Evolutionary conservation across 768 basidiomycete genomes (phyloP), one percentile per base, ranked within the genome.

Genomic region (Cytidiella melzeri): DNA sequence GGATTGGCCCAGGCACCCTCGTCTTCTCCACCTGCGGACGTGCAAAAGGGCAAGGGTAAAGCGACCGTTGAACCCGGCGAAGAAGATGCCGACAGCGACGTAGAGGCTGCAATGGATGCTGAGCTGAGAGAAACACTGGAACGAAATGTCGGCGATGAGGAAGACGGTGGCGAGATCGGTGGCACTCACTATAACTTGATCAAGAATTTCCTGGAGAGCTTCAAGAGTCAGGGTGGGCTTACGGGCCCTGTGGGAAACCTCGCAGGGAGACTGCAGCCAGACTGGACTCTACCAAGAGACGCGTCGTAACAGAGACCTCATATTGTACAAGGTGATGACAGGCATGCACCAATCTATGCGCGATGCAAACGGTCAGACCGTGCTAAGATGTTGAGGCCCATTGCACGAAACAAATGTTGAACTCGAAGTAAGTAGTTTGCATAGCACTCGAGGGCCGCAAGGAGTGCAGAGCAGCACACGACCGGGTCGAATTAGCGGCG

Each of bases 161-260:
- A 49, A 70, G 62, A 43, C 61, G 80, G 75, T 11, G 80, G 81
- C n/a, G 81, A 75, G 20, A 78, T 72, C 24, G 70, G 69, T 38
- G 67, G 73, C 30, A 73, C 80, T 61, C 92, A 99, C 64, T 96
- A 94, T 66, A 83, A 83, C 57, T 69, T 98, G 59, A 95, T 98
- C 72, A 95, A 92, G 69, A 95, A 96, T 65, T 93, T 99, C 66
- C 67, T 98, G 65, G 92, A 96, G 70, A 95, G 92, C 66, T 97
- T 91, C 73, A 92, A 90, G 63, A 84, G 84, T 54, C 96, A 99
- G 62, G 87, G 64, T 6, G 96, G 96, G 20, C 67, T 89, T 43
- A 81, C 89, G 21, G 96, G 96, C 1, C 96, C 94, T 20, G 94
- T 96, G 12, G 77, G 94, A 46, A 96, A 84, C 61, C 69, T 99